Evolutionary conservation across 805 yeast genomes (phyloP), one percentile per base, ranked within the genome.

Genomic region (Yamadazyma insecticola): DNA sequence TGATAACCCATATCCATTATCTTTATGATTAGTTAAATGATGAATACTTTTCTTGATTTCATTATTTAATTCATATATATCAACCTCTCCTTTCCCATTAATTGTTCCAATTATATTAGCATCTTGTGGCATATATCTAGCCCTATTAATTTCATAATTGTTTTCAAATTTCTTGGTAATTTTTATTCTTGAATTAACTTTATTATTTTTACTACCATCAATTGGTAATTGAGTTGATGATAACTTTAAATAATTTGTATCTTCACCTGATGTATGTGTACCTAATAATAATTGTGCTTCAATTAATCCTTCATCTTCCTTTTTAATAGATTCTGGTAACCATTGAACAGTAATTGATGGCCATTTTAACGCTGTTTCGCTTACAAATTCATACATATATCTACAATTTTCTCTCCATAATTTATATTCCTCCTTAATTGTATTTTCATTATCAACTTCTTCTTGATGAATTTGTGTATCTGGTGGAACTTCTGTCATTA

Each of bases 351-450:
- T 79, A 29, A 84, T 62, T 2, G 89, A 78, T 2, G 95, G 94
- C 94, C 94, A 84, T 9, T 79, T 74, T 26, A 84, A 58, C 2
- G 82, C 85, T 0, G 90, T 81, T 48, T 84, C 92, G 29, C 82
- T 76, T 19, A 84, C 86, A 50, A 80, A 83, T 45, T 83, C 88
- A 44, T 84, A 84, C 92, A 84, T 82, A 44, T 70, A 76, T 9
- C 84, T 80, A 42, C 89, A 83, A 47, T 82, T 84, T 48, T 82
- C 76, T 37, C 85, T 70, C 95, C 95, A 84, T 40, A 83, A 54
- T 37, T 80, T 77, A 50, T 84, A 83, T 51, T 84, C 94, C 43
- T 74, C 79, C 38, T 74, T 60, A 32, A 75, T 70, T 10, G 74
- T 62, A 30, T 66, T 47, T 39, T 67, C 72, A 22, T 54, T 52